Evolutionary conservation across 352 stramenopile species (phyloP).

Genomic region (Globisporangium cystogenes): DNA sequence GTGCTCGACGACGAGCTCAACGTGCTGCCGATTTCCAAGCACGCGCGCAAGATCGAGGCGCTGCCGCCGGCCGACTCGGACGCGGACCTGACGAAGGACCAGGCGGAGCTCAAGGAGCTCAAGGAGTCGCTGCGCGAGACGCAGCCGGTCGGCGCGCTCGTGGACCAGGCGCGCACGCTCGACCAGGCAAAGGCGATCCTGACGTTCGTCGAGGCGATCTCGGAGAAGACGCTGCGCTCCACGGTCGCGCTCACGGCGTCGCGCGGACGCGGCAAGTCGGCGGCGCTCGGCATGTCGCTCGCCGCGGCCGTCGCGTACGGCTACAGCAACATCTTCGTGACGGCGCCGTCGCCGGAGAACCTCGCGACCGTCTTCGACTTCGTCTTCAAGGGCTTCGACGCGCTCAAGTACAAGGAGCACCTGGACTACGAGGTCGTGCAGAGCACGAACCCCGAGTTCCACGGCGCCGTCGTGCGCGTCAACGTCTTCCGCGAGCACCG

Average conservation of each 20-base stretch:
- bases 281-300: constrained; percentile 93
- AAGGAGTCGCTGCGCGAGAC: constrained; percentile 95
- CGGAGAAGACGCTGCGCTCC: constrained; percentile 93
- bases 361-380: constrained; percentile 99
- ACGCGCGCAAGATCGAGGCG: constrained; percentile 88
- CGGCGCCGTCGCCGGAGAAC: constrained; percentile 97
- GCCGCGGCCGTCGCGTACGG: constrained; percentile 84
- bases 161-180: constrained; percentile 93
- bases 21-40: constrained; percentile 95
- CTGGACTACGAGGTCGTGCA: constrained; percentile 96
- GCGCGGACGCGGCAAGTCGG: constrained; percentile 95
- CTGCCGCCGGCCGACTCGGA: constrained; percentile 57
- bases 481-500: constrained; percentile 97
- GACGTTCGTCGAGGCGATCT: constrained; percentile 97
- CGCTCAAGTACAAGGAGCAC: constrained; percentile 95
- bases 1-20: constrained; percentile 99
- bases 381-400: constrained; percentile 93
- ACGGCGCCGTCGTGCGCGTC: constrained; percentile 91
- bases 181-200: constrained; percentile 96
- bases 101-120: constrained; percentile 90
- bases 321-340: constrained; percentile 97
- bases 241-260: constrained; percentile 95
- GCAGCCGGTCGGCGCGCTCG: constrained; percentile 93
- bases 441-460: constrained; percentile 83
- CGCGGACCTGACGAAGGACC: constrained; percentile 61